A percentile compares a stretch with the other conserved stretches of the same genome.
Evolutionary conservation across 2,329 filamentous ascomycete species (phyloP).

Genomic region (Chrysoporthe puriensis): DNA sequence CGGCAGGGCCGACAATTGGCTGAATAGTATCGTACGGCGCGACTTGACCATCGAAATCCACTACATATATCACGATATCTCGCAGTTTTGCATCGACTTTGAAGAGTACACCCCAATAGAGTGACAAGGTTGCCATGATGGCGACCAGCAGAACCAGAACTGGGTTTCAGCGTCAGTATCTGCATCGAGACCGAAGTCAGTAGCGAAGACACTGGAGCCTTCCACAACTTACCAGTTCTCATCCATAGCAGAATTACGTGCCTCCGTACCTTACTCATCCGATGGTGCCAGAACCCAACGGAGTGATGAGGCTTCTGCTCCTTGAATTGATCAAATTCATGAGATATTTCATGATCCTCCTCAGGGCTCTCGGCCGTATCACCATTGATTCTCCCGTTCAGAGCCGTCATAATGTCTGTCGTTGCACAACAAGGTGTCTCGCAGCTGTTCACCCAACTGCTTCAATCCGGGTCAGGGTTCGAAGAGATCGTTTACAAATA

Average conservation of each 20-base stretch:
- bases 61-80: constrained; percentile 58
- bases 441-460: background rate
- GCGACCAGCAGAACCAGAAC: constrained; percentile 57
- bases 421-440: background rate
- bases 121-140: constrained; percentile 58
- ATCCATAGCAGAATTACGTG: constrained; percentile 36
- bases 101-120: constrained; percentile 65
- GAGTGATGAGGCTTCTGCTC: constrained; percentile 34
- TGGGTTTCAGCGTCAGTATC: constrained; percentile 28
- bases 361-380: background rate
- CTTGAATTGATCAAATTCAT: constrained; percentile 7
- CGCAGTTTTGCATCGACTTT: constrained; percentile 51
- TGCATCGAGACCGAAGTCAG: background rate
- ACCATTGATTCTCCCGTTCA: background rate
- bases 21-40: constrained; percentile 53
- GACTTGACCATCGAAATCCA: constrained; percentile 64
- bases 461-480: background rate
- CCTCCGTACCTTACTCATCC: constrained; percentile 35
- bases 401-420: background rate
- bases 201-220: background rate
- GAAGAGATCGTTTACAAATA: background rate
- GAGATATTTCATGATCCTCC: background rate
- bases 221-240: constrained; percentile 32
- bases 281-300: constrained; percentile 51
- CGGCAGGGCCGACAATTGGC: constrained; percentile 60